Evolutionary conservation across 345 rosid genomes (phyloP), one percentile per base, ranked within the genome.

Genomic region (Physaria fendleri): DNA sequence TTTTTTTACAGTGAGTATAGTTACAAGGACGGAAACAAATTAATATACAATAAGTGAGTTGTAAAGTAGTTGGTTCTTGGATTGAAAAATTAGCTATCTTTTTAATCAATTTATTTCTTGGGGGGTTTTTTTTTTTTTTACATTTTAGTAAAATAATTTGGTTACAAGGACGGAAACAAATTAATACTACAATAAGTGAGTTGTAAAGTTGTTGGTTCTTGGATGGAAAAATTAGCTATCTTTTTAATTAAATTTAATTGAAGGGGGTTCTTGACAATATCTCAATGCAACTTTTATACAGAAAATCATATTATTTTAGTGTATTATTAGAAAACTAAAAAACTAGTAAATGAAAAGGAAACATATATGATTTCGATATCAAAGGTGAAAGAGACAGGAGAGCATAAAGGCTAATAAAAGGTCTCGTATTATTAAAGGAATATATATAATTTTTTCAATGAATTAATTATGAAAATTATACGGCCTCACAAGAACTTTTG

Each of bases 321-420:
- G n/a, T n/a, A n/a, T n/a, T n/a, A n/a, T n/a, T n/a, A n/a, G n/a
- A n/a, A n/a, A n/a, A n/a, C n/a, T n/a, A n/a, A n/a, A n/a, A n/a
- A n/a, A n/a, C n/a, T n/a, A n/a, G n/a, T n/a, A n/a, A n/a, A n/a
- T n/a, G n/a, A n/a, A 56, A 56, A 65, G 14, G 56, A n/a, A n/a
- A 22, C 25, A 47, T 56, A 23, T n/a, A 20, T 41, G 47, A 40
- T 57, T 14, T 58, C 16, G 43, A 57, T 21, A 48, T 39, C 2
- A 46, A 56, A 59, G 20, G 38, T 39, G 71, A 48, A 46, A 66
- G 42, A 40, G 71, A 57, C 51, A 4, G 2, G 35, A 57, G 44
- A 29, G 21, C 64, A 57, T 29, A 56, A 39, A 66, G 51, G 49
- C 34, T 14, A 34, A n/a, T 42, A 55, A 43, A 50, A 39, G 22